phyloP scores from a whole-genome alignment of 2,329 filamentous ascomycete species.

The Exophiala lecanii-corni region DNA sequence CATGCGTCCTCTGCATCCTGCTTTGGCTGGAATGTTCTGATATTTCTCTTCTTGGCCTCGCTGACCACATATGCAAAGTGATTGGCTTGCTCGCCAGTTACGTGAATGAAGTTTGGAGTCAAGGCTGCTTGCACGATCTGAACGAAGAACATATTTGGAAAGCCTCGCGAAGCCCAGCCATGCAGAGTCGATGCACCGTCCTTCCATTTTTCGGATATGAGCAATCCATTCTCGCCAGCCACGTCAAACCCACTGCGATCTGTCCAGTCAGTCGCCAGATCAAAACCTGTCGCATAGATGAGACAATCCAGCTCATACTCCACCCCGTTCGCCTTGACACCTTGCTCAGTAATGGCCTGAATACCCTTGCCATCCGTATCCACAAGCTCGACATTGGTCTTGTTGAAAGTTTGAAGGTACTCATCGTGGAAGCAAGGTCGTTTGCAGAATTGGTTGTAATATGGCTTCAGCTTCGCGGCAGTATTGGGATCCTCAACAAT shows the following conservation, averaged over 20 bases:
- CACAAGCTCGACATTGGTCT: constrained; percentile 53
- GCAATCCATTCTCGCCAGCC: constrained; percentile 25
- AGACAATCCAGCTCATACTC: constrained; percentile 48
- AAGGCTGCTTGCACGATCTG: constrained; percentile 19
- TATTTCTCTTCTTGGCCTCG: constrained; percentile 10
- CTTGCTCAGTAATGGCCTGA: constrained; percentile 41
- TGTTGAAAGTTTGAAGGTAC: constrained; percentile 57
- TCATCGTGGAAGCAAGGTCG: constrained; percentile 58
- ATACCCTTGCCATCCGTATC: constrained; percentile 56
- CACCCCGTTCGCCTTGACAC: constrained; percentile 45
- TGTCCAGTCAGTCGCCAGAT: constrained; percentile 15
- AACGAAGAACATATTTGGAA: constrained; percentile 23
- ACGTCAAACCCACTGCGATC: constrained; percentile 26
- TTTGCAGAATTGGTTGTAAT: constrained; percentile 62
- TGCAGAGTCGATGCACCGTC: constrained; percentile 18
- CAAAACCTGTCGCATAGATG: constrained; percentile 46
- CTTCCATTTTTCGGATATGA: constrained; percentile 27
- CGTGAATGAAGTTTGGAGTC: constrained; percentile 21
- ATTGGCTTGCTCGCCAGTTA: constrained; percentile 19
- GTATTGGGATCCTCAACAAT: constrained; percentile 51
- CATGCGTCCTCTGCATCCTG: constrained; percentile 17
- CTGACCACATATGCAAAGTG: constrained; percentile 19
- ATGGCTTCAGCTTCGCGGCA: constrained; percentile 52
- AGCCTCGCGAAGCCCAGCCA: constrained; percentile 16
- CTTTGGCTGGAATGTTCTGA: constrained; percentile 18